These are phyloP conservation scores for Mytilinidion resinicola DNA, from an alignment of 495 filamentous ascomycete species.

Conservation along the genomic window DNA sequence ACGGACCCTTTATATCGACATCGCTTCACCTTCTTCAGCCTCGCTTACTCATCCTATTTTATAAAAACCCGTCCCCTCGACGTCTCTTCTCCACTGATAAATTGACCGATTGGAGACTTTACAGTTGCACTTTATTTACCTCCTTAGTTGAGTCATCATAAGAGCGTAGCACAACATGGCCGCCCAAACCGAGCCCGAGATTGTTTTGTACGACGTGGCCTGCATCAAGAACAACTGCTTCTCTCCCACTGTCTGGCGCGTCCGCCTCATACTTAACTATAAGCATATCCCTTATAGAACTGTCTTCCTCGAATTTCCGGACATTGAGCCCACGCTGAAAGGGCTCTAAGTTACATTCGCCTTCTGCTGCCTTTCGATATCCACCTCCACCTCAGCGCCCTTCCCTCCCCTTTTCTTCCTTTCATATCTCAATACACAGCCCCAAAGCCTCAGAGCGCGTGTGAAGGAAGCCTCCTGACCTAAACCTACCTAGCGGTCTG, in stretches of 20 bases:
- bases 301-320: constrained; percentile 41
- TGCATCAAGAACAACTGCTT: constrained; percentile 39
- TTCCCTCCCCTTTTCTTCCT: constrained; percentile 9
- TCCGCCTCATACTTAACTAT: constrained; percentile 43
- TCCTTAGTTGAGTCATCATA: neutral
- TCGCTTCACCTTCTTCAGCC: too few species aligned
- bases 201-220: constrained; percentile 41
- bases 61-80: too few species aligned
- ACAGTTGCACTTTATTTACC: neutral
- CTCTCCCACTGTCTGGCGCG: constrained; percentile 41
- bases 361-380: constrained; percentile 16
- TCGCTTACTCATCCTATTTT: too few species aligned
- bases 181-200: constrained; percentile 31
- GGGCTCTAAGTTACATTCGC: constrained; percentile 31
- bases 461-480: constrained; percentile 23
- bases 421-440: constrained; percentile 16
- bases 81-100: too few species aligned
- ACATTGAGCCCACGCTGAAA: constrained; percentile 42
- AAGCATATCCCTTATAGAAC: constrained; percentile 38
- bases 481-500: constrained; percentile 27
- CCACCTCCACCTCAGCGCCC: constrained; percentile 11
- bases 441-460: constrained; percentile 18
- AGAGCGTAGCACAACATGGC: constrained; percentile 30
- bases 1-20: too few species aligned
- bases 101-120: neutral